Conservation (phyloP, 305 asterid species). For the Ilex paraguariensis region DNA sequence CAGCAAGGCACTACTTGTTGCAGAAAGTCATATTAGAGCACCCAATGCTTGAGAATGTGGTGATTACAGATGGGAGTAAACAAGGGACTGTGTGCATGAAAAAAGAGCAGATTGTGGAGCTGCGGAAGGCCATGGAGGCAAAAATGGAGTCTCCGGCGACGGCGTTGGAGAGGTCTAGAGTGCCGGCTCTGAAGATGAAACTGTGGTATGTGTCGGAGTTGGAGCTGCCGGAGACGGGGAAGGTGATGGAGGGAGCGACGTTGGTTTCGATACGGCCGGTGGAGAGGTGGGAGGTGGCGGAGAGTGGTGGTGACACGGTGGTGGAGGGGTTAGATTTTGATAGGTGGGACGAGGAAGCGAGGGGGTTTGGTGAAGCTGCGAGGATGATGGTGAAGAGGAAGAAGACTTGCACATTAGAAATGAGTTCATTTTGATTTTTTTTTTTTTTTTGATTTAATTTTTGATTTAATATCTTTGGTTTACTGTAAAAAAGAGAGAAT, state of each 20-base stretch:
- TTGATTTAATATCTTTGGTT: no score
- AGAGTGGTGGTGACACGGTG: conserved; percentile 25
- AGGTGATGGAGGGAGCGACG: conserved; percentile 61
- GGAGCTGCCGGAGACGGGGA: conserved; percentile 38
- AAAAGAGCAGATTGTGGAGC: conserved; percentile 37
- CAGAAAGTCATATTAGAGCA: conserved; percentile 26
- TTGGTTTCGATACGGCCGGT: conserved; percentile 52
- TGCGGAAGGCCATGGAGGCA: conserved; percentile 22
- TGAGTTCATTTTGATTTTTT: conserved; percentile 49
- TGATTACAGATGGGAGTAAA: conserved; percentile 42
- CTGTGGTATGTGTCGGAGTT: conserved; percentile 58
- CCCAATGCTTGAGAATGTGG: conserved; percentile 28
- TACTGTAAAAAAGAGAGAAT: no score
- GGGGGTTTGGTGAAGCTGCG: conserved; percentile 35
- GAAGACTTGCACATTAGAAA: conserved; percentile 51
- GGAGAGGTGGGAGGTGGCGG: conserved; percentile 8
- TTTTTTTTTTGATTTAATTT: no score
- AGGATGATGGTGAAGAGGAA: conserved; percentile 42
- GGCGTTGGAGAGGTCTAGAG: conserved; percentile 27
- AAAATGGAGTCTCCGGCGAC: conserved; percentile 8
- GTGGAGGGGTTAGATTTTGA: conserved; percentile 10
- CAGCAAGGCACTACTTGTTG: conserved; percentile 49
- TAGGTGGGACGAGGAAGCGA: conserved; percentile 22
- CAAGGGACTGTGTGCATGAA: conserved; percentile 57
- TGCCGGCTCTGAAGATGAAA: conserved; percentile 61